Conservation (phyloP, 2,329 filamentous ascomycete species). For the Cercospora sp. region DNA sequence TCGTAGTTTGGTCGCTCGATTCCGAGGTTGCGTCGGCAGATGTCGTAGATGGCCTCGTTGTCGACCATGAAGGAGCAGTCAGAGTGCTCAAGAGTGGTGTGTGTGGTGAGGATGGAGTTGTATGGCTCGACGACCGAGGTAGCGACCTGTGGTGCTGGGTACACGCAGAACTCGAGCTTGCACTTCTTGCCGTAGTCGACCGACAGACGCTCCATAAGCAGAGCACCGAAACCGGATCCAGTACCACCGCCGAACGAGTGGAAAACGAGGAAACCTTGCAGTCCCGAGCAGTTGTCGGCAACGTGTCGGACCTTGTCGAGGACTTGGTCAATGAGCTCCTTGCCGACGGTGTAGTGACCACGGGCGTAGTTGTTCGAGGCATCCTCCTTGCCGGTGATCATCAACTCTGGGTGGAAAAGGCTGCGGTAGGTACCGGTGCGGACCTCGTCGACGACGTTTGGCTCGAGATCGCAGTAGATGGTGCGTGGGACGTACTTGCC, state of each 20-base stretch:
- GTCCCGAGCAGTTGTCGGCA: slow-evolving; percentile 95
- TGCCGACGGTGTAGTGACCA: slow-evolving; percentile 99
- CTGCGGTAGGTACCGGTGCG: slow-evolving; percentile 94
- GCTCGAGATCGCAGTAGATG: slow-evolving; percentile 99
- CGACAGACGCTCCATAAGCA: slow-evolving; percentile 97
- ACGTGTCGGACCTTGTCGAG: slow-evolving; percentile 97
- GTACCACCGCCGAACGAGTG: slow-evolving; percentile 99
- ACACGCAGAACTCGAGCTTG: slow-evolving; percentile 99
- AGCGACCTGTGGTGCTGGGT: slow-evolving; percentile 94
- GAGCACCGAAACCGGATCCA: slow-evolving; percentile 95
- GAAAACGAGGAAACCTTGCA: slow-evolving; percentile 99
- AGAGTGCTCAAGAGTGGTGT: slow-evolving; percentile 98
- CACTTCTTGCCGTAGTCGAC: slow-evolving; percentile 99
- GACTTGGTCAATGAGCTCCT: slow-evolving; percentile 98
- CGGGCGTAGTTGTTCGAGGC: slow-evolving; percentile 99
- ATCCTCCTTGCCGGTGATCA: slow-evolving; percentile 99
- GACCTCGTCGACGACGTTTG: slow-evolving; percentile 99
- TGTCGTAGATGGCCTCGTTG: slow-evolving; percentile 99
- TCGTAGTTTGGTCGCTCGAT: slow-evolving; percentile 98
- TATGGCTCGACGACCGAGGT: slow-evolving; percentile 99
- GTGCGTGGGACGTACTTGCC: slow-evolving; percentile 99
- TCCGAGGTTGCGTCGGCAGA: slow-evolving; percentile 95
- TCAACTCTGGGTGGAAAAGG: slow-evolving; percentile 98
- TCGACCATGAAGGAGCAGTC: slow-evolving; percentile 99
- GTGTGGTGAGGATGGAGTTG: slow-evolving; percentile 98